phyloP scores from a whole-genome alignment of 805 yeast species.

The Yamadazyma olivae region DNA sequence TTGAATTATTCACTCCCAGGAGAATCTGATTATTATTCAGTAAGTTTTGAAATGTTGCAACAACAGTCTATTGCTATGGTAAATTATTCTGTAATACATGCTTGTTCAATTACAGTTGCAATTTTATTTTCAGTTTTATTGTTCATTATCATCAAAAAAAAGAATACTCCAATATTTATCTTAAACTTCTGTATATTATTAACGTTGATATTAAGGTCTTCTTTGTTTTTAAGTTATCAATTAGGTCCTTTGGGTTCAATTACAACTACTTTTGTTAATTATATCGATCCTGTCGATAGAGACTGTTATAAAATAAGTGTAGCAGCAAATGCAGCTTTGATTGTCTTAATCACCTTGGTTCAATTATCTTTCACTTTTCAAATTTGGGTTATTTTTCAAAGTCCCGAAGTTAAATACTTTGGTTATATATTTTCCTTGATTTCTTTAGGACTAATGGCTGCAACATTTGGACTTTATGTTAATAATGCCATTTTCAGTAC shows the following conservation, averaged over 20 bases:
- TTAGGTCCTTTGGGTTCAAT: conserved; percentile 50
- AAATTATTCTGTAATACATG: conserved; percentile 15
- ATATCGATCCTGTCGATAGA: conserved; percentile 22
- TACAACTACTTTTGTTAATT: conserved; percentile 38
- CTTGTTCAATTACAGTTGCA: conserved; percentile 16
- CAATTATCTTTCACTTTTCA: conserved; percentile 71
- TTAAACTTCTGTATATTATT: conserved; percentile 63
- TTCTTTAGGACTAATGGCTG: conserved; percentile 39
- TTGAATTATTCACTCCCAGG: conserved; percentile 15
- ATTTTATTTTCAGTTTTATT: conserved; percentile 13
- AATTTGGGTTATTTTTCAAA: conserved; percentile 63
- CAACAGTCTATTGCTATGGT: conserved; percentile 5
- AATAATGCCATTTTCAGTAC: conserved; percentile 47
- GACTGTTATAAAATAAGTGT: conserved; percentile 48
- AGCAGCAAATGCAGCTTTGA: conserved; percentile 59
- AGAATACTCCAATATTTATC: conserved; percentile 67
- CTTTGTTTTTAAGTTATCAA: conserved; percentile 45
- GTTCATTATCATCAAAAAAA: conserved; percentile 33
- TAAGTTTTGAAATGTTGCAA: conserved; percentile 15
- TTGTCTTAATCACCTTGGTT: conserved; percentile 56
- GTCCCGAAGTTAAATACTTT: conserved; percentile 46
- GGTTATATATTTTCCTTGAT: conserved; percentile 37
- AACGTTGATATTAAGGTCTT: conserved; percentile 56
- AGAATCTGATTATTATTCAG: conserved; percentile 5
- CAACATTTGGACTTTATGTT: conserved; percentile 59